Evolutionary conservation across 331 rosid genomes (phyloP), one percentile per base, ranked within the genome.

Genomic region (Telfairia occidentalis): DNA sequence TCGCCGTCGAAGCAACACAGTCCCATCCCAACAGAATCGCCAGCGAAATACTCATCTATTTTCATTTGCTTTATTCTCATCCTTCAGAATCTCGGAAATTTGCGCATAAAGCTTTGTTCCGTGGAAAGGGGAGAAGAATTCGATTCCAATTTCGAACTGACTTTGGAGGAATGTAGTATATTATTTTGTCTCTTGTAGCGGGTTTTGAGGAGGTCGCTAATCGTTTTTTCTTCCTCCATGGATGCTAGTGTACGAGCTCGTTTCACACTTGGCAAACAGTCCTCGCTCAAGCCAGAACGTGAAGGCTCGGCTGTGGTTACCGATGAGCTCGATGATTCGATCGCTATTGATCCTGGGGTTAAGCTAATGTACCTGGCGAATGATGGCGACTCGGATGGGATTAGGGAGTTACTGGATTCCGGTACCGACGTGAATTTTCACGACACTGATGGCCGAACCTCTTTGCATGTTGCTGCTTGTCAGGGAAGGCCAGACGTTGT

Each of bases 381-480:
- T 73, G 98, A 91, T 59, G 97, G 92, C 0, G 96, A 95, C 49
- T 61, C 81, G 85, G 90, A 85, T n/a, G 98, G 93, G 42, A 92
- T 95, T 5, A 72, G 55, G 55, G 96, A 87, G 89, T 85, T 87
- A 5, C 34, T 95, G 76, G 92, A 88, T 67, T 82, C 86, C 0
- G 98, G 92, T 1, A 32, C 72, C 32, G 90, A 95, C 79, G 96
- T 88, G 64, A 91, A 91, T 78, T 95, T 87, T 89, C 82, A 78
- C 5, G 98, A 95, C 82, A 87, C 77, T 71, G 98, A 95, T 46
- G 85, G 78, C 48, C 96, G 98, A 81, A 90, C 98, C 53, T 92
- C 96, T 37, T 88, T 95, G 46, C 98, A 95, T 35, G 81, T 95
- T 71, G 96, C 97, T 65, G 89, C 96, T 1, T 95, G 98, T 48